Percentiles rank a stretch among this genome's conserved stretches.
These are phyloP conservation scores for Hydrangea macrophylla DNA, from an alignment of 148 eudicot species.

Conservation along the genomic window DNA sequence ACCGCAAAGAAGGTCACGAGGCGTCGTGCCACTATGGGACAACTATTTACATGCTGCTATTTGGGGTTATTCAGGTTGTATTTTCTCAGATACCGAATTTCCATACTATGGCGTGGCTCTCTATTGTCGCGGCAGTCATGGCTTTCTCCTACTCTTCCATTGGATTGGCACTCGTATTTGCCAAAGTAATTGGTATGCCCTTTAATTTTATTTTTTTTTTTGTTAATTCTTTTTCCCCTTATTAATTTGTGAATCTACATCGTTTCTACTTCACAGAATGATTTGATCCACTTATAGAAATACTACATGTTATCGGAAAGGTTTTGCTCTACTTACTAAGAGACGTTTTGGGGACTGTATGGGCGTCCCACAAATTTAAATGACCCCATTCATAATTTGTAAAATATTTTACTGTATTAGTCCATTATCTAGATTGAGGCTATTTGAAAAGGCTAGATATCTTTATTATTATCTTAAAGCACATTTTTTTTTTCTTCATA, in stretches of 20 bases:
- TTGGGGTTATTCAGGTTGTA: slow-evolving; percentile 25
- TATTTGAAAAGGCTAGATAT: no score
- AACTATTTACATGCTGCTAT: slow-evolving; percentile 26
- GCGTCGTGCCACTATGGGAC: slow-evolving; percentile 23
- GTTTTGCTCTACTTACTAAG: no score
- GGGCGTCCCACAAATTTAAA: no score
- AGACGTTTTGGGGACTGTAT: no score
- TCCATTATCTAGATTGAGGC: no score
- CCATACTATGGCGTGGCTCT: slow-evolving; percentile 30
- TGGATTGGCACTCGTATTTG: slow-evolving; percentile 30
- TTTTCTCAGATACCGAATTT: slow-evolving; percentile 33
- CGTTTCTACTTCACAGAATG: background rate
- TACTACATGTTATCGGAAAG: no score
- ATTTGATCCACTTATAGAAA: no score
- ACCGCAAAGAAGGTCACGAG: slow-evolving; percentile 21
- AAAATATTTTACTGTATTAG: no score
- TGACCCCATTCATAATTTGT: no score
- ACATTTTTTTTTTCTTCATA: no score
- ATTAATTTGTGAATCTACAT: background rate
- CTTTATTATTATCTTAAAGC: no score
- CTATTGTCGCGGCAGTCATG: slow-evolving; percentile 33
- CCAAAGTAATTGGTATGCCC: slow-evolving; percentile 36
- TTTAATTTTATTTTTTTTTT: background rate
- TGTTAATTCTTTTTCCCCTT: background rate
- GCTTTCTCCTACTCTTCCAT: slow-evolving; percentile 33